Base-by-base conservation (phyloP, 2,329 filamentous ascomycete genomes). In the Pochonia chlamydosporia region DNA sequence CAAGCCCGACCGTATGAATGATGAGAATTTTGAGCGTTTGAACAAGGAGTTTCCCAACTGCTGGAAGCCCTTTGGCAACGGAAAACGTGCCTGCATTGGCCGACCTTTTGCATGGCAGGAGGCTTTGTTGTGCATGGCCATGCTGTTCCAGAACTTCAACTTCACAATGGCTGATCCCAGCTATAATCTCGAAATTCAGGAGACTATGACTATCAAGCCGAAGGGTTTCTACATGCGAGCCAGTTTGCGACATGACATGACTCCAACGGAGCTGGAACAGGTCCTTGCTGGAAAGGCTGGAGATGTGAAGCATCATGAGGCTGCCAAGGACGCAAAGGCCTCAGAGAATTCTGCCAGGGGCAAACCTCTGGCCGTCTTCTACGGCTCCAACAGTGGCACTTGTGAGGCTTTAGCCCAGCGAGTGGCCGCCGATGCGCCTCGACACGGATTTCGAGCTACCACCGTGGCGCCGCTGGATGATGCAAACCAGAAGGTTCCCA, bases 41-140 rank as follows among this genome's bases (percentile, higher is more conserved):
- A 76, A 80, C 50, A 77, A 78, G 23, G 71, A 87, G 5, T 83
- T 80, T 25, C 73, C 74, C 13, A 79, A 79, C 46, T 74, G 75
- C 26, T 85, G 80, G 82, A 86, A 87, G 65, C 84, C 87, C 3
- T 91, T 90, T 55, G 87, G 87, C 2, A 85, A 86, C 49, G 86
- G 86, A 1, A 72, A 76, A 52, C 70, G 87, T 45, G 82, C 71
- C 1, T 91, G 86, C 55, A 89, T 90, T 50, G 87, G 87, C 4
- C 71, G 85, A 1, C 74, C 79, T 0, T 90, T 90, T 59, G 85
- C 86, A 1, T 86, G 82, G 82, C 86, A 91, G 59, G 87, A 91
- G 63, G 73, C 77, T 2, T 60, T 85, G 5, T 65, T 88, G 1
- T 74, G 76, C 8, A 69, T 82, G 54, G 79, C 81, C 0, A 73